Conservation (phyloP, 768 basidiomycete genomes). For the Amanita rubescens region DNA sequence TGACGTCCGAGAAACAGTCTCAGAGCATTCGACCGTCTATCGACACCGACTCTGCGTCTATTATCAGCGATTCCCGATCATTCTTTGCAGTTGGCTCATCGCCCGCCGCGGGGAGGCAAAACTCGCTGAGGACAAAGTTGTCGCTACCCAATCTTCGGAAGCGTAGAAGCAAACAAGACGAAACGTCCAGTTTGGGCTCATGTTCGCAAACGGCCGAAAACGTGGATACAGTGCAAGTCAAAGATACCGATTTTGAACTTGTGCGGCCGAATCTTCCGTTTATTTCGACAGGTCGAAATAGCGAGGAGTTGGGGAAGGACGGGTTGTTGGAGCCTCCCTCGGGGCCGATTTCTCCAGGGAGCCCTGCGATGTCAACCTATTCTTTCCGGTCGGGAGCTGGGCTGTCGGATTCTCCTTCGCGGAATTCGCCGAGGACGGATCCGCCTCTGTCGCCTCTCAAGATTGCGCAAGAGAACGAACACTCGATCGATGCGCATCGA, state of each 20-base stretch:
- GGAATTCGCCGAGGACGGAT: conserved; percentile 9
- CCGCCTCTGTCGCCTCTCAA: conserved; percentile 3
- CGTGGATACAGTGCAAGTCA: conserved; percentile 65
- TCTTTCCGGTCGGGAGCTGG: conserved; percentile 9
- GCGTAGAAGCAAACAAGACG: conserved; percentile 31
- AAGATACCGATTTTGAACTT: conserved; percentile 79
- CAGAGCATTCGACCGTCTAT: conserved; percentile 14
- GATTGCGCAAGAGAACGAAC: conserved; percentile 22
- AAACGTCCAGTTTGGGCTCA: conserved; percentile 19
- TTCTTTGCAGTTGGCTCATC: conserved; percentile 32
- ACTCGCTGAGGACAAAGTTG: conserved; percentile 52
- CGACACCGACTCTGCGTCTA: conserved; percentile 20
- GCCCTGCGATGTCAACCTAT: conserved; percentile 32
- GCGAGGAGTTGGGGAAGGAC: conserved; percentile 43
- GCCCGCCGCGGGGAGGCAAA: conserved; percentile 27
- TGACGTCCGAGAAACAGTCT: neutral
- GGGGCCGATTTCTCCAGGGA: conserved; percentile 28
- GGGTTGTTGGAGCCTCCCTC: conserved; percentile 24
- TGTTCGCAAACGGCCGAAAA: conserved; percentile 23
- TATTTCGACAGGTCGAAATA: conserved; percentile 32
- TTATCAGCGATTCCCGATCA: conserved; percentile 26
- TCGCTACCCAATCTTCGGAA: conserved; percentile 61
- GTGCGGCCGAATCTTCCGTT: conserved; percentile 52
- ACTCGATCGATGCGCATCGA: conserved; percentile 58
- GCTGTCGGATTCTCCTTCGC: conserved; percentile 19